These are phyloP conservation scores for Bonia amplexicaulis DNA, from an alignment of 176 grass and related monocot genomes.

Conservation along the genomic window DNA sequence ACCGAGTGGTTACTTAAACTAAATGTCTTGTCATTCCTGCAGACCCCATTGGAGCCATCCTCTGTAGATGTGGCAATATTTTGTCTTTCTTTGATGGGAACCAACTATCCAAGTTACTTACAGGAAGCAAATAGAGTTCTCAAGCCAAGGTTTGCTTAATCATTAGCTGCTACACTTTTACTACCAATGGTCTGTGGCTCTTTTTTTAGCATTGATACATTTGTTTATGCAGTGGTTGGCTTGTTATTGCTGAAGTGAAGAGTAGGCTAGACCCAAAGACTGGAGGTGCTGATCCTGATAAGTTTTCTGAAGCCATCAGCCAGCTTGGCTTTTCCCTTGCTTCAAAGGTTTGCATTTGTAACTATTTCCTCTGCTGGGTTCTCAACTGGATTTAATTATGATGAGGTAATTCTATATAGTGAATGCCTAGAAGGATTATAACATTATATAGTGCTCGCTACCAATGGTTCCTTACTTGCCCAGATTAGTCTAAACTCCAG, in stretches of 20 bases:
- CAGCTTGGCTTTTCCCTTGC: slow-evolving; percentile 75
- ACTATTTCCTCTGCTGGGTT: slow-evolving; percentile 8
- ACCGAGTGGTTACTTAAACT: slow-evolving; percentile 5
- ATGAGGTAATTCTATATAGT: background rate
- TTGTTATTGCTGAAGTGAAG: slow-evolving; percentile 91
- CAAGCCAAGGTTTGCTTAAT: slow-evolving; percentile 59
- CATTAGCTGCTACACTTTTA: background rate
- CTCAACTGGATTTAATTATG: background rate
- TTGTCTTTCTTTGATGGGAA: slow-evolving; percentile 97
- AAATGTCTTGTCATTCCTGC: slow-evolving; percentile 18
- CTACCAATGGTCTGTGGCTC: background rate
- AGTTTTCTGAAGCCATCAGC: slow-evolving; percentile 67
- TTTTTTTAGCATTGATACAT: background rate
- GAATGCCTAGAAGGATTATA: slow-evolving; percentile 1
- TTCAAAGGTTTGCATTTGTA: slow-evolving; percentile 58
- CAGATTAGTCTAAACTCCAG: background rate
- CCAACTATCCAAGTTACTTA: slow-evolving; percentile 72
- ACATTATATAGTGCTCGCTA: background rate
- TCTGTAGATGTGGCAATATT: slow-evolving; percentile 91
- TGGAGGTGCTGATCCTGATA: slow-evolving; percentile 78
- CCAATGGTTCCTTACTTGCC: background rate
- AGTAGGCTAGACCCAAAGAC: slow-evolving; percentile 91
- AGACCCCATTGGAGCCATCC: slow-evolving; percentile 75
- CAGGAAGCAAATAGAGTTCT: slow-evolving; percentile 86
- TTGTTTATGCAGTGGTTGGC: slow-evolving; percentile 75